These are phyloP conservation scores for Colletotrichum scovillei DNA, from an alignment of 2,329 filamentous ascomycete genomes.

Conservation along the genomic window DNA sequence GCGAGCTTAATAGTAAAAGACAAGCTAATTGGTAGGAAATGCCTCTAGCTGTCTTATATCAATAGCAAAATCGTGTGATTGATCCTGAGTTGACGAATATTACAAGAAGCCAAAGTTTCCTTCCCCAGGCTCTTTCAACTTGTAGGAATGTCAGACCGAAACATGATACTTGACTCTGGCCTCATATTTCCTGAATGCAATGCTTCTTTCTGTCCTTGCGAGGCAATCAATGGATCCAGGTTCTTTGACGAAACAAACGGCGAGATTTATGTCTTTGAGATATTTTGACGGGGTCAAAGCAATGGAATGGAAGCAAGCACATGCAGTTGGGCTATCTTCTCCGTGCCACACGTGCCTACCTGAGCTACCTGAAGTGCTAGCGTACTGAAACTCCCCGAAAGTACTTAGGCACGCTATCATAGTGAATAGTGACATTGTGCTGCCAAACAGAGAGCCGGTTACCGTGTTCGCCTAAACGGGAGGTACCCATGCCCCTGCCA, in stretches of 20 bases:
- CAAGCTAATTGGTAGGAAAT: background rate
- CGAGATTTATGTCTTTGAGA: background rate
- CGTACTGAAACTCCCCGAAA: background rate
- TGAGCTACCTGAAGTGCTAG: background rate
- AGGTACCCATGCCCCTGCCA: constrained; percentile 15
- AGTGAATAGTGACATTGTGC: constrained; percentile 2
- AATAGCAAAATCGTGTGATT: background rate
- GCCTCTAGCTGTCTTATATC: background rate
- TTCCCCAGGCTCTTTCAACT: background rate
- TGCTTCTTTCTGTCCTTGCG: background rate
- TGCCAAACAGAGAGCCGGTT: background rate
- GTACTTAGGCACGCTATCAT: background rate
- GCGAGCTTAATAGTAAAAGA: background rate
- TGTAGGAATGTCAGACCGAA: background rate
- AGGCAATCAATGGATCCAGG: background rate
- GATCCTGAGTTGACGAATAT: background rate
- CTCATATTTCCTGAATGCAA: no score
- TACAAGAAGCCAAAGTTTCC: background rate
- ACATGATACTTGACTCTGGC: background rate
- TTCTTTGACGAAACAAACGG: background rate
- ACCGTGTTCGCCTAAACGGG: background rate
- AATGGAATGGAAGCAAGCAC: background rate
- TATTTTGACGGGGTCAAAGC: background rate
- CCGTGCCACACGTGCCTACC: background rate
- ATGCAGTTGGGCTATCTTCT: background rate